Evolutionary conservation across 2,329 filamentous ascomycete species (phyloP), one percentile per base, ranked within the genome.

Genomic region (Rosellinia necatrix): DNA sequence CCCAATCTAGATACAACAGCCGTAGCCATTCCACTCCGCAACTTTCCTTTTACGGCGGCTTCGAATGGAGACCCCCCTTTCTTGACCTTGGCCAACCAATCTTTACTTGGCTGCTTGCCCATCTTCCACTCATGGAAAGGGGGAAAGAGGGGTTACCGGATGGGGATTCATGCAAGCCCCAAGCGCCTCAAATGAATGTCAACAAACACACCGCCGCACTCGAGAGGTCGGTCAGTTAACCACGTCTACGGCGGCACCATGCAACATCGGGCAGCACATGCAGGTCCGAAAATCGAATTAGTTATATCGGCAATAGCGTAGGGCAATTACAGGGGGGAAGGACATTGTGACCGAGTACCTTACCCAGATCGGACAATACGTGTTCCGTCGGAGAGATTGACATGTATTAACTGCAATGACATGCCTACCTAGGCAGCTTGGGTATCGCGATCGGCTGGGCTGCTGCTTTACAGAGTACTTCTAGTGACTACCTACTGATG

Each of bases 181-280:
- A 34, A 41, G 37, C n/a, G 38, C 37, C 29, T 37, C 21, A 40
- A 57, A 35, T 38, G 38, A 44, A 53, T 43, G 9, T 57, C 54
- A 57, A 53, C 44, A 57, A 57, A 57, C 54, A 57, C 43, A 53
- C 46, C 49, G 50, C 55, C 32, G 49, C 40, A 13, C 44, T 58
- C 34, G 32, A 38, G 19, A 49, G 38, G 49, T 47, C 40, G 19
- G 34, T 54, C 50, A 25, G 40, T 50, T 50, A 54, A 44, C 40
- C 50, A 54, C 50, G 27, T 49, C 27, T 27, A 34, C 22, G 34
- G 42, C 43, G 30, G 43, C 24, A 24, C 10, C 40, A 54, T 54
- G 54, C 32, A 43, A 40, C 29, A 13, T 53, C 24, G 42, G 48
- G 29, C 34, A 35, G 27, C 15, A 13, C 17, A 47, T 51, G 49